These are phyloP conservation scores for Annona squamosa DNA, from an alignment of 164 flowering plant genomes.

Conservation along the genomic window DNA sequence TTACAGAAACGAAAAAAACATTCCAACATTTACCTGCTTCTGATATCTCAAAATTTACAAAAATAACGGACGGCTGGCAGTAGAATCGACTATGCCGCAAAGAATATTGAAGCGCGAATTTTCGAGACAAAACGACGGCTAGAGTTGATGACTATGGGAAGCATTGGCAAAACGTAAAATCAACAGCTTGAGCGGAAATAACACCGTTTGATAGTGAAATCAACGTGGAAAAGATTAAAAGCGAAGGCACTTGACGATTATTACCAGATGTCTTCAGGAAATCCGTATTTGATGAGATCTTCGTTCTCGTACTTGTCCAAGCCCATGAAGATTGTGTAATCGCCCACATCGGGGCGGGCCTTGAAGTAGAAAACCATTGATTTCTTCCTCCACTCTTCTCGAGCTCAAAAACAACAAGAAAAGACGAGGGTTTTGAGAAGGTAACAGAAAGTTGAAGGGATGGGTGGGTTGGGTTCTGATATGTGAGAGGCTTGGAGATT, in stretches of 20 bases:
- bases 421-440: constrained; percentile 15
- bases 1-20: too few species aligned
- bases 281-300: constrained; percentile 92
- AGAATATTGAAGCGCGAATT: not conserved
- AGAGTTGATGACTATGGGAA: too few species aligned
- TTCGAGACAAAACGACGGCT: not conserved
- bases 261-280: constrained; percentile 92
- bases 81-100: not conserved
- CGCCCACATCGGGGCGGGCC: constrained; percentile 88
- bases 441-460: not conserved
- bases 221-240: not conserved
- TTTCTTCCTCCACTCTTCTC: constrained; percentile 5
- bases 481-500: too few species aligned
- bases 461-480: too few species aligned
- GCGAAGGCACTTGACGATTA: not conserved
- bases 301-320: constrained; percentile 90
- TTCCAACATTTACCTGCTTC: not conserved
- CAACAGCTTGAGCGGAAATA: not conserved
- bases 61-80: not conserved
- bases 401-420: constrained; percentile 1
- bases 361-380: constrained; percentile 94
- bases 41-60: not conserved
- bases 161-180: too few species aligned
- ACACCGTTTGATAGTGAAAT: not conserved
- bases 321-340: constrained; percentile 94